Evolutionary conservation across 331 rosid genomes (phyloP), one percentile per base, ranked within the genome.

Genomic region (Cydonia oblonga): DNA sequence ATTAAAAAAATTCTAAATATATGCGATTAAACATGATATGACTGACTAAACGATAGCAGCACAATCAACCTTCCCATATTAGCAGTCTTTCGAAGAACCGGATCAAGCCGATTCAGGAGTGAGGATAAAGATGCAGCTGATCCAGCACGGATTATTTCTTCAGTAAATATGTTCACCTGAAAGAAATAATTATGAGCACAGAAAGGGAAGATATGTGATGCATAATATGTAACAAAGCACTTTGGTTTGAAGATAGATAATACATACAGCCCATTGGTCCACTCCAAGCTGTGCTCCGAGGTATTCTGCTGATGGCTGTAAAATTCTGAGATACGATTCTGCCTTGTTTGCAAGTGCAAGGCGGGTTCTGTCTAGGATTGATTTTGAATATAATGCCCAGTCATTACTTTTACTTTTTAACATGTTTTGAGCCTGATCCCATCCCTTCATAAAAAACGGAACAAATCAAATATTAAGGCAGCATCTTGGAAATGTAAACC

Each of bases 91-190:
- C 98, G 87, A 79, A 93, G 97, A 68, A 89, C 89, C 9, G 96
- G 97, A 84, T 93, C 98, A 60, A 91, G 91, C 74, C 96, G 84
- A 80, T 91, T 93, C 60, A 93, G 88, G 60, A 93, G 97, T 73
- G 92, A 62, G 70, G 98, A 93, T 80, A 93, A 81, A 57, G 97
- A 86, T 73, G 98, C 93, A 67, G 98, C 98, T 77, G 98, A 89
- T 73, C 98, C 98, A 72, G 97, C 88, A 74, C 98, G 97, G 64
- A 93, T 91, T 74, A 93, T 82, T 88, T 93, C 98, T 89, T 93
- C 98, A 26, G 97, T 93, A 81, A 93, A 93, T 88, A 93, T 91
- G 76, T 84, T 87, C 72, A 91, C 93, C 98, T 93, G 86, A 69
- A 81, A 80, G 76, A 82, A 61, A 77, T 57, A 58, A 79, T 64